Base-by-base conservation (phyloP, 2,329 filamentous ascomycete genomes). In the Coleophoma cylindrospora region DNA sequence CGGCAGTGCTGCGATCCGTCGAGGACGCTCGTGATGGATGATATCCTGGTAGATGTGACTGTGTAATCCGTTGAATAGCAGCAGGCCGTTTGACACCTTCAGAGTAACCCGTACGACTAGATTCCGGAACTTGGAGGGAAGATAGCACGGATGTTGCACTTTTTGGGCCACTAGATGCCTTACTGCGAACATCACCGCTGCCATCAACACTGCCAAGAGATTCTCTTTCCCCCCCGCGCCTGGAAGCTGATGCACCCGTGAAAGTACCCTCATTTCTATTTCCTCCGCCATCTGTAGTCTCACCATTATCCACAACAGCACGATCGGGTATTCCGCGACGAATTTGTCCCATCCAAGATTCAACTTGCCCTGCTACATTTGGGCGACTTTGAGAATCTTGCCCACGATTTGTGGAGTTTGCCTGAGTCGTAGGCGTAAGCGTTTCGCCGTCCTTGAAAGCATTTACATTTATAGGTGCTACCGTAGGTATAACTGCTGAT, bases 1-100 rank as follows among this genome's bases (percentile, higher is more conserved):
- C 79, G 14, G 78, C 74, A 13, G 73, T 77, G 45, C 77, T 75
- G 21, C 75, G 74, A 43, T 83, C 81, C 47, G 79, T 66, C 1
- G 81, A 84, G 1, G 81, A 83, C 7, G 79, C 79, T 52, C 79
- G 72, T 12, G 82, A 84, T 13, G 66, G 34, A 63, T 66, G 50
- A 67, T 74, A 59, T 66, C 72, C 48, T 61, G 74, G 72, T 22
- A 76, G 59, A 57, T 73, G 70, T 47, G 70, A 71, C 51, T 73
- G 68, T 41, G 66, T 70, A 34, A 73, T 63, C n/a, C 68, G 65
- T 38, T 66, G 62, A 47, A 66, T 61, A 12, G 66, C 60, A 38
- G 55, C 58, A 4, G 63, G 61, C 14, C 66, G 54, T 55, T 67
- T 72, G 34, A 68, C 62, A 34, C 48, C 46, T 21, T 64, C 38